These are phyloP conservation scores for Amylocystis lapponica DNA, from an alignment of 768 basidiomycete genomes.

Conservation along the genomic window DNA sequence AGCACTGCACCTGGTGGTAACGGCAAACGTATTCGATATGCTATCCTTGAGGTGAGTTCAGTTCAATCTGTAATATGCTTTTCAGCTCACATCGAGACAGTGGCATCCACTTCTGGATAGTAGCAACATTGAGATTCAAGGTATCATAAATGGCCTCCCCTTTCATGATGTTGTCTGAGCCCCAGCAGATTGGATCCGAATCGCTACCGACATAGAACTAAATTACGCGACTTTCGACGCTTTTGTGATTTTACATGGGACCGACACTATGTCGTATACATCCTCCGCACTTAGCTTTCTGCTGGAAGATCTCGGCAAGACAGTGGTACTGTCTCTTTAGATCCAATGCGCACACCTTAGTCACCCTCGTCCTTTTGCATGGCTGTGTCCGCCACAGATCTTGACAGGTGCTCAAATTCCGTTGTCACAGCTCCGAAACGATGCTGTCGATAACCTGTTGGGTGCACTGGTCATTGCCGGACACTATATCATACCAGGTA, in stretches of 20 bases:
- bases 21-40: conserved; percentile 75
- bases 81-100: conserved; percentile 35
- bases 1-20: conserved; percentile 54
- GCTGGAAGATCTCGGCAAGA: conserved; percentile 89
- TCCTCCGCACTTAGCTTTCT: conserved; percentile 88
- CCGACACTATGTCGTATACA: conserved; percentile 89
- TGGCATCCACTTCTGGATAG: conserved; percentile 88
- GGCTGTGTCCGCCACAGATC: conserved; percentile 66
- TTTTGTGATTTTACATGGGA: conserved; percentile 87
- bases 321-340: conserved; percentile 49
- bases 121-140: conserved; percentile 81
- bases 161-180: conserved; percentile 4
- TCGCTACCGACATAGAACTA: conserved; percentile 88
- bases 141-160: conserved; percentile 30
- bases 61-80: background rate
- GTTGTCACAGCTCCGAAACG: conserved; percentile 85
- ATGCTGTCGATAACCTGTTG: conserved; percentile 89
- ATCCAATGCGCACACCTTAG: background rate
- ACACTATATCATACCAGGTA: conserved; percentile 87
- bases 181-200: conserved; percentile 78
- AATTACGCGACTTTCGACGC: conserved; percentile 86
- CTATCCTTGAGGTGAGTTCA: conserved; percentile 65
- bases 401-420: conserved; percentile 93
- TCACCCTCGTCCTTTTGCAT: no score
- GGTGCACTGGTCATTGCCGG: conserved; percentile 88